These are phyloP conservation scores for Curvularia sp. DNA, from an alignment of 2,329 filamentous ascomycete genomes.

Conservation along the genomic window DNA sequence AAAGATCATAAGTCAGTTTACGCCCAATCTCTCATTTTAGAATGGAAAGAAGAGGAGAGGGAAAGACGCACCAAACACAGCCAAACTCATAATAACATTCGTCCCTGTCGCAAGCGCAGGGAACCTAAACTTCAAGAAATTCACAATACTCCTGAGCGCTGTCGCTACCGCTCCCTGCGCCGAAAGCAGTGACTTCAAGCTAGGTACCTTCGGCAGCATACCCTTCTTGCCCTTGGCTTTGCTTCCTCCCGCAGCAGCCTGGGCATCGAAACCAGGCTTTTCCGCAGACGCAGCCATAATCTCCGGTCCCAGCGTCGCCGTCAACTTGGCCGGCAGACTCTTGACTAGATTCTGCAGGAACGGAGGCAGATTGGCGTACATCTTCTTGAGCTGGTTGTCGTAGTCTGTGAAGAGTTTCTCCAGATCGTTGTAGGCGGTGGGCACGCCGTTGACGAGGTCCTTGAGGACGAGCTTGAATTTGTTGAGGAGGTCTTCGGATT, in stretches of 20 bases:
- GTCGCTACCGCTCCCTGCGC: slow-evolving; percentile 86
- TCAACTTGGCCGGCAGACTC: slow-evolving; percentile 82
- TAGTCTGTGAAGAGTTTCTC: slow-evolving; percentile 69
- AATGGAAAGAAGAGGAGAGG: background rate
- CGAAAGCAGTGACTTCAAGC: slow-evolving; percentile 78
- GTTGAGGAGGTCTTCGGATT: slow-evolving; percentile 80
- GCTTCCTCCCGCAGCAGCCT: slow-evolving; percentile 33
- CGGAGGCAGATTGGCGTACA: slow-evolving; percentile 72
- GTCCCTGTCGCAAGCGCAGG: slow-evolving; percentile 85
- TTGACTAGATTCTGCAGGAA: slow-evolving; percentile 88
- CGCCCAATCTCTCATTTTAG: background rate
- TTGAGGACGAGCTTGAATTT: slow-evolving; percentile 91
- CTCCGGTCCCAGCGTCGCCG: slow-evolving; percentile 77
- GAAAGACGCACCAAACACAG: slow-evolving; percentile 75
- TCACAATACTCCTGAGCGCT: slow-evolving; percentile 88
- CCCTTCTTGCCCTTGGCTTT: slow-evolving; percentile 58
- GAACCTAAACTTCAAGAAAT: slow-evolving; percentile 84
- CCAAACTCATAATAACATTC: slow-evolving; percentile 89
- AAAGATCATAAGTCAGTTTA: background rate
- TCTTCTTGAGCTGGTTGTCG: slow-evolving; percentile 68
- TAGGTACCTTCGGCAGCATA: slow-evolving; percentile 66
- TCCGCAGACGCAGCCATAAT: slow-evolving; percentile 80
- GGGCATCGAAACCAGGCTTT: slow-evolving; percentile 60
- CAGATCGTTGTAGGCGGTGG: slow-evolving; percentile 93
- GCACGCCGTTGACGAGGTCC: slow-evolving; percentile 89